Percentiles rank a stretch among this genome's conserved stretches.
These are phyloP conservation scores for Alnus rubra DNA, from an alignment of 306 rosid genomes.

Conservation along the genomic window DNA sequence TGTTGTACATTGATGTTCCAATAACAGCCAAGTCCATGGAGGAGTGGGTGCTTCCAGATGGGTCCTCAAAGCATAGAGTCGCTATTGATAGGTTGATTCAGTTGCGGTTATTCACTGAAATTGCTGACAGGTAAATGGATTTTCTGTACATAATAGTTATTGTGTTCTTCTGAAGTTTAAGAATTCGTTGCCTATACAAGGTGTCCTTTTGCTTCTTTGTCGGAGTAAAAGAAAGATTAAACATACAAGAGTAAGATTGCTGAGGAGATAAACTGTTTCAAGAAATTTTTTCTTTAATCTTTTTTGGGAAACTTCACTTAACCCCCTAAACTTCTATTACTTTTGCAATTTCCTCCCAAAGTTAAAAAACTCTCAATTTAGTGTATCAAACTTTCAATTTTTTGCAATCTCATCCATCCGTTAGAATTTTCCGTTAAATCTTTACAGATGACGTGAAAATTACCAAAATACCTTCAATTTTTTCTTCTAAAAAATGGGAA, in stretches of 20 bases:
- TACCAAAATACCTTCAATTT: too few species aligned
- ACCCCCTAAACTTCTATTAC: too few species aligned
- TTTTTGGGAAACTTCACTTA: too few species aligned
- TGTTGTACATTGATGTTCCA: slow-evolving; percentile 60
- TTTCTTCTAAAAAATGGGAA: too few species aligned
- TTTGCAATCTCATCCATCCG: too few species aligned
- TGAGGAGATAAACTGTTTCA: background rate
- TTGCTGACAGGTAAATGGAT: slow-evolving; percentile 56
- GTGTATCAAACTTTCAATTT: too few species aligned
- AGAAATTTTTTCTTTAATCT: background rate
- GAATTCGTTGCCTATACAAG: background rate
- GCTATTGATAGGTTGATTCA: slow-evolving; percentile 89
- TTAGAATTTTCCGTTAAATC: too few species aligned
- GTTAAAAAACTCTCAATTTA: too few species aligned
- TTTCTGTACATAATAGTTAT: background rate
- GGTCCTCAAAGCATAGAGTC: slow-evolving; percentile 78
- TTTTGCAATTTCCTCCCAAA: too few species aligned
- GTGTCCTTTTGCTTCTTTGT: background rate
- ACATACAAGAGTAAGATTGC: background rate
- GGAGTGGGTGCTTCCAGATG: slow-evolving; percentile 95
- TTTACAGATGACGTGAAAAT: too few species aligned
- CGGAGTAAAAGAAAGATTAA: background rate
- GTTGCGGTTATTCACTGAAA: slow-evolving; percentile 70
- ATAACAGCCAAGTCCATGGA: slow-evolving; percentile 72
- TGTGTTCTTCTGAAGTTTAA: background rate